A percentile compares a stretch with the other conserved stretches of the same genome.
Conservation (phyloP, 495 filamentous ascomycete genomes). For the Penicillium pulvis region DNA sequence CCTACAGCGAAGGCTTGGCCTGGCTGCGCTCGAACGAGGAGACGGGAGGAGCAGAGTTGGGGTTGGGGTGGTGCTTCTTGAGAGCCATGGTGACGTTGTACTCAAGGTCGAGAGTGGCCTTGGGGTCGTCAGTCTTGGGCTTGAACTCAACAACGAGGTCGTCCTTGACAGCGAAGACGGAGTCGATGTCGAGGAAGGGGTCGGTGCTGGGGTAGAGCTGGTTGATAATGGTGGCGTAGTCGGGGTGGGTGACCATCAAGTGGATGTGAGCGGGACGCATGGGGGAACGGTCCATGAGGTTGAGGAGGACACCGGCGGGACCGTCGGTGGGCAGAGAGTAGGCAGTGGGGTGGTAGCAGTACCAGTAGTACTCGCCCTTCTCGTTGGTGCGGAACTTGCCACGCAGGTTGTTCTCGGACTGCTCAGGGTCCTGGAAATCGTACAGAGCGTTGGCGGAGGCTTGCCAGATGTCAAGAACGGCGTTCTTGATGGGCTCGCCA, state of each 20-base stretch:
- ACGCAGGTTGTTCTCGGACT: constrained; percentile 78
- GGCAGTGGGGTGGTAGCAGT: constrained; percentile 80
- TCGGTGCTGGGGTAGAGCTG: constrained; percentile 66
- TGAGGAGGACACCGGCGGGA: constrained; percentile 68
- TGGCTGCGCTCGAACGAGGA: constrained; percentile 46
- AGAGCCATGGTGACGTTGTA: constrained; percentile 50
- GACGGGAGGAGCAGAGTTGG: constrained; percentile 47
- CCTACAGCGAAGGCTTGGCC: constrained; percentile 10
- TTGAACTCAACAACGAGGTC: constrained; percentile 65
- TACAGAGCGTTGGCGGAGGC: constrained; percentile 82
- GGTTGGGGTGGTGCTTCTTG: constrained; percentile 53
- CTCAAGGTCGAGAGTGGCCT: constrained; percentile 47
- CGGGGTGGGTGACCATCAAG: constrained; percentile 51
- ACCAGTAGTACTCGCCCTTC: constrained; percentile 75
- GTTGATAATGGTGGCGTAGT: constrained; percentile 58
- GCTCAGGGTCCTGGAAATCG: constrained; percentile 84
- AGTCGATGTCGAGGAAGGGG: constrained; percentile 62
- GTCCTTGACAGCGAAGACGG: constrained; percentile 68
- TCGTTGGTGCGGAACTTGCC: constrained; percentile 81
- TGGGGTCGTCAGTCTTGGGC: constrained; percentile 51
- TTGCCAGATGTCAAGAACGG: constrained; percentile 86
- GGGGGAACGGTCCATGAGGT: constrained; percentile 68
- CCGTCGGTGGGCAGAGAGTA: constrained; percentile 80
- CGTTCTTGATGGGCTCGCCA: constrained; percentile 66
- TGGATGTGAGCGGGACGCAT: constrained; percentile 54